Base-by-base conservation (phyloP, 2,329 filamentous ascomycete species). In the Xylaria digitata region DNA sequence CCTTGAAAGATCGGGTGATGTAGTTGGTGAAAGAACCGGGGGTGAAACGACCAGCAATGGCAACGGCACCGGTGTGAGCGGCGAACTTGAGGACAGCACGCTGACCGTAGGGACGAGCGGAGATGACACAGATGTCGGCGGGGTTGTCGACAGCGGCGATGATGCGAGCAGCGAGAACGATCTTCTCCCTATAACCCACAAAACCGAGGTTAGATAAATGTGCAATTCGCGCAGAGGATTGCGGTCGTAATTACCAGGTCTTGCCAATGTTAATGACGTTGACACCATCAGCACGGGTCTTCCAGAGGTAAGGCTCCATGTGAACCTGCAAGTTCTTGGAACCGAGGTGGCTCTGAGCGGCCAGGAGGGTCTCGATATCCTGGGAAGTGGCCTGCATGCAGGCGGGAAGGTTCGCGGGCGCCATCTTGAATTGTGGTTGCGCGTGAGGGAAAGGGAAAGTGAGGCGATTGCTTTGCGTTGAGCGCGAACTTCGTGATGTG, bases 11-110 rank as follows among this genome's bases (percentile, higher is more conserved):
- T 81, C 96, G 95, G 85, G 96, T 99, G 92, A 99, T 99, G 92
- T 99, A 99, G 91, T 99, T 99, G 89, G 96, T 99, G 92, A 99
- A 99, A 85, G 95, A 97, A 92, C 96, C 96, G 83, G 96, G 96
- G 82, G 96, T 99, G 92, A 99, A 99, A 83, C 96, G 96, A 87
- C 96, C 96, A 80, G 96, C 96, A 81, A 99, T 99, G 84, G 96
- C 92, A 80, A 94, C 92, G 80, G 96, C 94, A 82, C 96, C 96
- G 76, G 96, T 99, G 92, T 99, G 96, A 74, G 94, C 87, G 80
- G 96, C 96, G 87, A 99, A 99, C 92, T 99, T 99, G 83, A 99
- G 92, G 81, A 99, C 96, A 78, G 96, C 95, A 86, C 96, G 95
- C 90, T 99, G 96, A 76, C 96, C 96, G 85, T 98, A 99, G 83